Percentiles rank a stretch among this genome's conserved stretches.
Conservation (phyloP, 169 alveolate genomes). For the Eimeria maxima region DNA sequence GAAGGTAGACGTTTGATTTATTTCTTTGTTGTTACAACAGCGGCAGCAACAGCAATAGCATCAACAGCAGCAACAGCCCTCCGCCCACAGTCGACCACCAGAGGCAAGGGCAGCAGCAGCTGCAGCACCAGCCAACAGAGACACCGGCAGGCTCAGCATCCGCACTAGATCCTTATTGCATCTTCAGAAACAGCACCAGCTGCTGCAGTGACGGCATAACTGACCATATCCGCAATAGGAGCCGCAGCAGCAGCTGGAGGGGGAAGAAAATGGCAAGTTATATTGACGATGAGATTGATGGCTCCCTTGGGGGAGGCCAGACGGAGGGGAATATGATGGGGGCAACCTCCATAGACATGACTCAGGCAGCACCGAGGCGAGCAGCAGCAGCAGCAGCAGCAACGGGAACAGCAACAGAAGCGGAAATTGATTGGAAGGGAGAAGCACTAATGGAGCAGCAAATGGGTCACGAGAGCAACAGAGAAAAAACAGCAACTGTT, state of each 20-base stretch:
- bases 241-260: not conserved
- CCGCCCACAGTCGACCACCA: not conserved
- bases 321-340: constrained; percentile 45
- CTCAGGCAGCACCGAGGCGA: not conserved
- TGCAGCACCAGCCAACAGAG: not conserved
- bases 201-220: not conserved
- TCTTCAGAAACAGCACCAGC: not conserved
- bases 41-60: not conserved
- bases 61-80: not conserved
- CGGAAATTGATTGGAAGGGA: not conserved
- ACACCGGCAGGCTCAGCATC: not conserved
- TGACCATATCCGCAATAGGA: not conserved
- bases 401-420: constrained; percentile 2
- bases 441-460: constrained; percentile 57
- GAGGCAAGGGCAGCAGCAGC: not conserved
- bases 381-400: constrained; percentile 59
- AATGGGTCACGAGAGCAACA: constrained; percentile 30
- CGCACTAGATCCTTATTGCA: not conserved
- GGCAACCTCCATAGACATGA: constrained; percentile 28
- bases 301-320: constrained; percentile 43
- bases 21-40: not conserved
- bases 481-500: constrained; percentile 34
- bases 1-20: not conserved
- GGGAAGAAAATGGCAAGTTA: constrained; percentile 31
- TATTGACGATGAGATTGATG: constrained; percentile 41